Evolutionary conservation across 805 yeast genomes (phyloP).

Genomic region (Ogataea nakhonphanomensis): DNA sequence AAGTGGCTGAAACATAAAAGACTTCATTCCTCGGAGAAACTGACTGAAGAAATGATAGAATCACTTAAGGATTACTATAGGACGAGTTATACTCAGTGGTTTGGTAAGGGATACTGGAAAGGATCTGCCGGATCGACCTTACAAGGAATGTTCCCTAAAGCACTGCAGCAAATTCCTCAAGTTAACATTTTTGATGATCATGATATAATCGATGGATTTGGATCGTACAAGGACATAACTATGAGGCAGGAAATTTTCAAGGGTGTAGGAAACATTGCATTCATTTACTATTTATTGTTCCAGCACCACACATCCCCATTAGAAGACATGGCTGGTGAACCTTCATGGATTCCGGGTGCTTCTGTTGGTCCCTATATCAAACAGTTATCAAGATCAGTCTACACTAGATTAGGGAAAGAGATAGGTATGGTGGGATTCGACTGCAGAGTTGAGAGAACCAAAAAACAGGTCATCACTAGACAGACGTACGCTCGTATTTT

Average conservation of each 20-base stretch:
- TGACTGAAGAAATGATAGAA: conserved; percentile 44
- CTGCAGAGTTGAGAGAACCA: conserved; percentile 86
- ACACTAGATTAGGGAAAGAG: conserved; percentile 69
- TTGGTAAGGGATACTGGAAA: conserved; percentile 83
- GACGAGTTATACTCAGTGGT: conserved; percentile 78
- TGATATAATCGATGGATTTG: conserved; percentile 95
- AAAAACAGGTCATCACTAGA: conserved; percentile 50
- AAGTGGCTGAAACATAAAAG: conserved; percentile 62
- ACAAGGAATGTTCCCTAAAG: conserved; percentile 66
- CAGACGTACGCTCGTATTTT: conserved; percentile 62
- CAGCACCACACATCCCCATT: conserved; percentile 73
- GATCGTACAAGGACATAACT: conserved; percentile 75
- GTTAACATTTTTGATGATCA: conserved; percentile 91
- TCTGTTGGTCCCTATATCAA: conserved; percentile 65
- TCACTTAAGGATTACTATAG: conserved; percentile 69
- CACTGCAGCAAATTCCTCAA: conserved; percentile 80
- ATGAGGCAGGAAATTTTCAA: conserved; percentile 68
- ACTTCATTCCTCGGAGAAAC: conserved; percentile 37
- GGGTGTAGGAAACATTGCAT: conserved; percentile 76
- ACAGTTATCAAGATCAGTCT: conserved; percentile 63
- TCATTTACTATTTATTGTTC: conserved; percentile 82
- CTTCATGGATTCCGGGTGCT: conserved; percentile 65
- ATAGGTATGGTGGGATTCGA: conserved; percentile 78
- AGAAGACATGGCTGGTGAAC: conserved; percentile 37
- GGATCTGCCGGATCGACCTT: conserved; percentile 65